Conservation (phyloP, 2,329 filamentous ascomycete species). For the Ophiocordyceps australis region DNA sequence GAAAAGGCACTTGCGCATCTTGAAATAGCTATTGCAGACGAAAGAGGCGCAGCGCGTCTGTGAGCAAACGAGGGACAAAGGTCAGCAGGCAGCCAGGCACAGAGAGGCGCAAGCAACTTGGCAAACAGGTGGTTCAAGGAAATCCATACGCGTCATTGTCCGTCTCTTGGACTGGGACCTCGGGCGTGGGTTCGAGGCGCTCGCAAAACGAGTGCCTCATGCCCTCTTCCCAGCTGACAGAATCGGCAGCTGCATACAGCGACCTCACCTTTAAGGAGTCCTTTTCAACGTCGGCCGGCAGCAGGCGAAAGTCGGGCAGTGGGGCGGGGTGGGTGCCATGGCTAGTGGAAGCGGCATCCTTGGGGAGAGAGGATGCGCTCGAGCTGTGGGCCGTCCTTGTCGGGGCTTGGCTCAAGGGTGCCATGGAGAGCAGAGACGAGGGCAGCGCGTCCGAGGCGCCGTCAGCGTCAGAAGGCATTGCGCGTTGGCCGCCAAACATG, state of each 20-base stretch:
- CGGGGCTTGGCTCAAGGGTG: neutral
- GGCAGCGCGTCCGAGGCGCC: slow-evolving; percentile 1
- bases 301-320: slow-evolving; percentile 29
- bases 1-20: slow-evolving; percentile 25
- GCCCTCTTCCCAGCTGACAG: slow-evolving; percentile 33
- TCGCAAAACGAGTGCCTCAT: slow-evolving; percentile 27
- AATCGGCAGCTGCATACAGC: slow-evolving; percentile 40
- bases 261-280: slow-evolving; percentile 51
- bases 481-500: slow-evolving; percentile 34
- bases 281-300: slow-evolving; percentile 37
- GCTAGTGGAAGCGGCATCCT: slow-evolving; percentile 1
- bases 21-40: slow-evolving; percentile 15
- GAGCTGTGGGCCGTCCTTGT: neutral
- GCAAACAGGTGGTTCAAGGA: slow-evolving; percentile 18
- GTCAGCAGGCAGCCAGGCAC: slow-evolving; percentile 9
- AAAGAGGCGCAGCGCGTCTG: slow-evolving; percentile 8
- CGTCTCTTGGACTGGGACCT: slow-evolving; percentile 32
- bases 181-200: slow-evolving; percentile 27
- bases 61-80: slow-evolving; percentile 2
- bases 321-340: slow-evolving; percentile 4
- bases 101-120: slow-evolving; percentile 1
- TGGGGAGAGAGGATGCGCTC: neutral
- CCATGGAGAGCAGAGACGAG: neutral
- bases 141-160: slow-evolving; percentile 39
- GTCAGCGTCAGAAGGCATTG: slow-evolving; percentile 2